Percentiles rank a stretch among this genome's conserved stretches.
Evolutionary conservation across 2,329 filamentous ascomycete genomes (phyloP).

Genomic region (Penicillium sp.): DNA sequence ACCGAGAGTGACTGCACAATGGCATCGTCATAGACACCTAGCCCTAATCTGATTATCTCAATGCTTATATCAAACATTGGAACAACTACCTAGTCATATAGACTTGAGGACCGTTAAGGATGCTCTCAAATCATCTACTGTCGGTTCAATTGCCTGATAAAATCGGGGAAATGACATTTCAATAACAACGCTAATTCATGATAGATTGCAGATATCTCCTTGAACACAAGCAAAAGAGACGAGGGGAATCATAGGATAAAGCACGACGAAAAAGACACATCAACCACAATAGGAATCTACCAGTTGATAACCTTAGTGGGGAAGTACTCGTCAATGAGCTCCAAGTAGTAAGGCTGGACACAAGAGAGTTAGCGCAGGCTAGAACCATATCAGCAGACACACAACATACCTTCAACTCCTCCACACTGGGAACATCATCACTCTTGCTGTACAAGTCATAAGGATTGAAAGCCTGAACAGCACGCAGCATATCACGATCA

Average conservation of each 20-base stretch:
- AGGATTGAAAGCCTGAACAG: conserved; percentile 82
- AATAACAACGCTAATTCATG: conserved; percentile 6
- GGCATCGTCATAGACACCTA: too few species aligned
- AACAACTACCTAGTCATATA: too few species aligned
- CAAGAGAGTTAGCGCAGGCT: neutral
- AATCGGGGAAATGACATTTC: neutral
- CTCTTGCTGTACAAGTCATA: conserved; percentile 93
- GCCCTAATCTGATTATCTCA: too few species aligned
- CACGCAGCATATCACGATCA: conserved; percentile 73
- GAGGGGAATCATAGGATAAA: conserved; percentile 21
- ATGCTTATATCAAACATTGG: too few species aligned
- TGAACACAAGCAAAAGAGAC: neutral
- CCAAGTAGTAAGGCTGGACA: conserved; percentile 62
- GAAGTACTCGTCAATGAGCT: conserved; percentile 72
- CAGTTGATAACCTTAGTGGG: conserved; percentile 65
- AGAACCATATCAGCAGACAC: neutral
- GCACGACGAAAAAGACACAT: neutral
- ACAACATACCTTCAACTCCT: conserved; percentile 60
- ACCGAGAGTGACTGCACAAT: too few species aligned
- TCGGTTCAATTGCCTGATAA: too few species aligned
- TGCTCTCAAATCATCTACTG: too few species aligned
- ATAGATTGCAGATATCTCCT: neutral
- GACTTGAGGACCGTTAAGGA: too few species aligned
- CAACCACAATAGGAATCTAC: conserved; percentile 44
- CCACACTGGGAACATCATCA: conserved; percentile 70